Evolutionary conservation across 768 basidiomycete genomes (phyloP).

Genomic region (Termitomyces eurrhizus): DNA sequence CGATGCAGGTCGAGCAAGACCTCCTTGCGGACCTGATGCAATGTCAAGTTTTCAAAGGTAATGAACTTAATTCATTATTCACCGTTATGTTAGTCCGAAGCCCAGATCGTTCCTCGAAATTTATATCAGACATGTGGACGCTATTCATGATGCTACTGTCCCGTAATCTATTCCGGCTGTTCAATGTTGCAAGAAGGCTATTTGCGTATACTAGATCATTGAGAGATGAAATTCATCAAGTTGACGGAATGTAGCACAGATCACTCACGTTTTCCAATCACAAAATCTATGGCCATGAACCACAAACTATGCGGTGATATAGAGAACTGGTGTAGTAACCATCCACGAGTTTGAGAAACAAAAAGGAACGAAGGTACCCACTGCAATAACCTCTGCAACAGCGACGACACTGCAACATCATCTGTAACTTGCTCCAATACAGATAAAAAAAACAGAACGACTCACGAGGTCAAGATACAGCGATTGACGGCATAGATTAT

Average conservation of each 20-base stretch:
- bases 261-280: conserved; percentile 42
- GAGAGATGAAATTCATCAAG: neutral
- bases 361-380: conserved; percentile 13
- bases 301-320: conserved; percentile 28
- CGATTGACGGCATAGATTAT: conserved; percentile 50
- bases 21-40: conserved; percentile 1
- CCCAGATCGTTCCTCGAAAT: conserved; percentile 5
- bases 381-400: conserved; percentile 34
- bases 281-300: conserved; percentile 39
- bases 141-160: conserved; percentile 1
- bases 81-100: neutral
- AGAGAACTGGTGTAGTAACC: conserved; percentile 19
- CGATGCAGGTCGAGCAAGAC: conserved; percentile 1
- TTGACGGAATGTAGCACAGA: neutral
- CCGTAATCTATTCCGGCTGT: conserved; percentile 28
- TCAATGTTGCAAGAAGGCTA: conserved; percentile 41
- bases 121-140: conserved; percentile 15
- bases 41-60: neutral
- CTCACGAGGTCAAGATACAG: conserved; percentile 45
- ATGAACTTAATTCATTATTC: neutral
- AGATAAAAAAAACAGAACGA: neutral
- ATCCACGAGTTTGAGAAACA: neutral
- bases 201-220: conserved; percentile 39
- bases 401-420: conserved; percentile 25
- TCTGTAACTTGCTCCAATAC: neutral